These are phyloP conservation scores for Botrytis paeoniae DNA, from an alignment of 2,329 filamentous ascomycete genomes.

Conservation along the genomic window DNA sequence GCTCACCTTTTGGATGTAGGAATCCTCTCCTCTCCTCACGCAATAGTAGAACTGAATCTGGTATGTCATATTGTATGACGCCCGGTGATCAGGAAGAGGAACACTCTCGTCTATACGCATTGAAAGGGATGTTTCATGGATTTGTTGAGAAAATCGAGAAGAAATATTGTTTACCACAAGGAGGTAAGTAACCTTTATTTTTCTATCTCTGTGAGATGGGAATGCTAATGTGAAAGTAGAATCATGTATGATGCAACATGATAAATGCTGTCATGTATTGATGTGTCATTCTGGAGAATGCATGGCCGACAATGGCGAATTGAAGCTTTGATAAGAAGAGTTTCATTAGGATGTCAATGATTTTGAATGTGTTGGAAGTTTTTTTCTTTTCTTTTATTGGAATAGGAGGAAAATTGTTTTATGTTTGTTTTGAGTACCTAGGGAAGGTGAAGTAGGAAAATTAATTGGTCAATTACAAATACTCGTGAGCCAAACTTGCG, in stretches of 20 bases:
- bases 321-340: not conserved
- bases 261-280: conserved; percentile 1
- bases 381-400: not conserved
- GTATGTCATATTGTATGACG: not conserved
- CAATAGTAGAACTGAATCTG: not conserved
- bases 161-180: not conserved
- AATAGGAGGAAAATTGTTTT: not conserved
- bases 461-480: not conserved
- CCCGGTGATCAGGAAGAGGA: not conserved
- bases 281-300: conserved; percentile 7
- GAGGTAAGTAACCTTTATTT: not conserved
- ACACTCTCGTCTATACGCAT: not conserved
- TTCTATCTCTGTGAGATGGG: not conserved
- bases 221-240: not conserved
- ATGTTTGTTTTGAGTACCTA: not conserved
- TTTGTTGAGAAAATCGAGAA: not conserved
- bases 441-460: not conserved
- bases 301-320: not conserved
- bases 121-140: conserved; percentile 4
- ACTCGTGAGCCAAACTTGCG: not conserved
- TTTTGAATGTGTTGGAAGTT: not conserved
- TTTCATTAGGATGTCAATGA: not conserved
- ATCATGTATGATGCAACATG: conserved; percentile 5
- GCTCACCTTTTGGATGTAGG: not conserved
- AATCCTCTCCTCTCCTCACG: not conserved